Evolutionary conservation across 2,329 filamentous ascomycete genomes (phyloP).

Genomic region (Parasarocladium wereldwijsianum): DNA sequence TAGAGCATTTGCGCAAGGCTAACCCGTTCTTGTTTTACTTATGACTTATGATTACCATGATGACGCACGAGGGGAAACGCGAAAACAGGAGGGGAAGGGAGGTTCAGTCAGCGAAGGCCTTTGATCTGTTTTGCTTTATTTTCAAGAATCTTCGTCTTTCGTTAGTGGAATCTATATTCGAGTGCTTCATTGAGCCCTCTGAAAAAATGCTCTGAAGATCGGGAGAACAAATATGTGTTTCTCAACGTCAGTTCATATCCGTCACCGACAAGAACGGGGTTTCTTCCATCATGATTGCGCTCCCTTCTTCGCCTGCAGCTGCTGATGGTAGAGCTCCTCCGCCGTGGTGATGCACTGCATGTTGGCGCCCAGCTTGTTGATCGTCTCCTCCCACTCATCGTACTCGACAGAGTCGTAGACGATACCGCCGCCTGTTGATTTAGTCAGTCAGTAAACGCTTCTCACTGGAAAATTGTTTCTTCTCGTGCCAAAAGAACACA

Average conservation of each 20-base stretch:
- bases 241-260: too few species aligned
- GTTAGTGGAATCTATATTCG: neutral
- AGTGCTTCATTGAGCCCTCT: neutral
- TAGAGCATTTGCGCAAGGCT: too few species aligned
- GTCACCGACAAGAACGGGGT: too few species aligned
- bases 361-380: slow-evolving; percentile 89
- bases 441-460: neutral
- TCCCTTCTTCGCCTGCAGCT: slow-evolving; percentile 13
- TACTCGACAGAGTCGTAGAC: slow-evolving; percentile 88
- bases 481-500: neutral
- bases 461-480: neutral
- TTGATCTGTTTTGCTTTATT: too few species aligned
- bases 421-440: slow-evolving; percentile 58
- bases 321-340: slow-evolving; percentile 45
- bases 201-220: neutral
- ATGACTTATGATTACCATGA: too few species aligned
- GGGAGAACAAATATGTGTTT: too few species aligned
- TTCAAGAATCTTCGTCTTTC: neutral
- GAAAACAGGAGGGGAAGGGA: too few species aligned
- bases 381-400: slow-evolving; percentile 86
- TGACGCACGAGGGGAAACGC: too few species aligned
- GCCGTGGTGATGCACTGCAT: slow-evolving; percentile 77
- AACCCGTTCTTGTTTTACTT: too few species aligned
- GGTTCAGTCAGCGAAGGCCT: too few species aligned
- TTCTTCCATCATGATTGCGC: neutral